Base-by-base conservation (phyloP, 2,329 filamentous ascomycete species). In the Alternaria metachromatica region DNA sequence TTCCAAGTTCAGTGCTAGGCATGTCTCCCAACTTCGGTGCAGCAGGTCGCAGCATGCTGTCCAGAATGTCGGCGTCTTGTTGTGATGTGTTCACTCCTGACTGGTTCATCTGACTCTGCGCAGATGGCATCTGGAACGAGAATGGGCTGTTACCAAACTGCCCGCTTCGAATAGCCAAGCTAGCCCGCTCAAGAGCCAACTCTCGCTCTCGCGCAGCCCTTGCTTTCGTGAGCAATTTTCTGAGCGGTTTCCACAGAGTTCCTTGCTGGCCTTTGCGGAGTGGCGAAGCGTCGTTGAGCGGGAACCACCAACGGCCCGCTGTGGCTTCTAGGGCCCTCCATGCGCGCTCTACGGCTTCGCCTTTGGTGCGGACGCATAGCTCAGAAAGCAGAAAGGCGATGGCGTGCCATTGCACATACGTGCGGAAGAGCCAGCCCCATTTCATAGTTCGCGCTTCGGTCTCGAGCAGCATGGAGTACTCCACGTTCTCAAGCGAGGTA, bases 401-500 rank as follows among this genome's bases (percentile, higher is more conserved):
- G 3, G 87, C 86, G 71, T 89, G 87, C 88, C 88, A 90, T 71
- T 90, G 89, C 68, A 88, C 85, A 61, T 90, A 88, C 2, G 87
- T 89, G 21, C 83, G 82, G 80, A 89, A 89, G 0, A 90, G 81
- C 89, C 89, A 91, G 43, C 85, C 84, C 88, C 88, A 91, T 71
- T 88, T 87, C 70, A 84, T 82, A 0, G 87, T 90, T 12, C 85
- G 82, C 37, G 84, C 82, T 69, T 93, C 89, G 0, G 85, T 87
- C 70, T 91, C 88, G 13, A 94, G 81, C 1, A 91, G 83, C 53
- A 89, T 83, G 18, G 87, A 87, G 74, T 92, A 89, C 76, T 94
- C 92, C 50, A 93, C 86, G 25, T 94, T 88, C 72, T 94, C 91
- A 25, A 94, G 85, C 3, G 90, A 89, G 0, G 90, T 91, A 23